Evolutionary conservation across 2,329 filamentous ascomycete genomes (phyloP), one percentile per base, ranked within the genome.

Genomic region (Fusarium humuli): DNA sequence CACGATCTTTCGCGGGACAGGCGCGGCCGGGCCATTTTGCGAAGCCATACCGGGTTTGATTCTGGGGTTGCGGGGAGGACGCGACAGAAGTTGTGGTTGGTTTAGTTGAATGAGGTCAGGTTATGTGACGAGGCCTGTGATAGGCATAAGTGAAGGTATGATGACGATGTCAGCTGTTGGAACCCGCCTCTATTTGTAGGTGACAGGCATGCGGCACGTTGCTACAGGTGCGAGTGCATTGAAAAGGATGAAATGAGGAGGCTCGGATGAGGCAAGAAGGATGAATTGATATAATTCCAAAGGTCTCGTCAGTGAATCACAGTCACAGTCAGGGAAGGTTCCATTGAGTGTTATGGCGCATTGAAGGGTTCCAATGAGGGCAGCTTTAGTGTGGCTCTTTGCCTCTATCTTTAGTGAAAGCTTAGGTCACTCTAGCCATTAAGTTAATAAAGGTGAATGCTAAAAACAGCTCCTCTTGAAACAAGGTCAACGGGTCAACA

Each of bases 1-100:
- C 59, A 73, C 57, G 22, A 76, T 46, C 61, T 72, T 75, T 59
- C 67, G 75, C 56, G 65, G 65, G 44, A 64, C 44, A 25, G 73
- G 66, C 40, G 73, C 63, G n/a, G 73, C 48, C 40, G 75, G 47
- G 34, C 70, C 67, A 20, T 59, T 67, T 55, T 65, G 65, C 45
- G 72, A 71, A 56, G 67, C 54, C 66, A 75, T 76, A 41, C 52
- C 44, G 58, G 57, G 54, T 52, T 66, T 30, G 49, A 30, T 55
- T 42, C 62, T 29, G 52, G 23, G 52, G 27, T 53, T 48, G 37
- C 27, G 30, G 48, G 62, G 48, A 53, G 52, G 61, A 55, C 41
- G 52, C 55, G 45, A 48, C 27, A 27, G 60, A 50, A 23, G 25
- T 56, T 65, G 42, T 40, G 54, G 56, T 48, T 46, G 52, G 18